Evolutionary conservation across 2,329 filamentous ascomycete species (phyloP).

Genomic region (Xylariales sp.): DNA sequence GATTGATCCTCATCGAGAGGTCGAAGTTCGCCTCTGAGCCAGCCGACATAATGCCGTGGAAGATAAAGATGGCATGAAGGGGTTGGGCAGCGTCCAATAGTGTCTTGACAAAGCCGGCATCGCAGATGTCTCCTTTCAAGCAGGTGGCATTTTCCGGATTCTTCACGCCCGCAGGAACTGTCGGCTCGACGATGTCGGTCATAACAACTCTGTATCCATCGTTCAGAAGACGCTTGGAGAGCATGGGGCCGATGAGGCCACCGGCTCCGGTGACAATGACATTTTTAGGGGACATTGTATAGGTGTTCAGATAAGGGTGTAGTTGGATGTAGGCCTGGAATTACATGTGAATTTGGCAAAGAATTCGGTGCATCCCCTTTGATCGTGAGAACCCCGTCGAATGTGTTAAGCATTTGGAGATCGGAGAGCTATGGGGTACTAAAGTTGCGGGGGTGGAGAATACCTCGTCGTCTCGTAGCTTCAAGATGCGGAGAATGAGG

Average conservation of each 20-base stretch:
- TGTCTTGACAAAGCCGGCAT: constrained; percentile 22
- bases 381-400: no score
- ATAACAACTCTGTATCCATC: constrained; percentile 34
- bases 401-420: no score
- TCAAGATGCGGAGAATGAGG: no score
- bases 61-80: constrained; percentile 52
- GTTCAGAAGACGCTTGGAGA: constrained; percentile 36
- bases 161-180: constrained; percentile 41
- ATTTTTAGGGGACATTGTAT: constrained; percentile 19
- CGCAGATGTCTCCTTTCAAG: constrained; percentile 45
- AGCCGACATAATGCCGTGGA: constrained; percentile 65
- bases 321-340: no score
- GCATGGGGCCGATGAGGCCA: constrained; percentile 29
- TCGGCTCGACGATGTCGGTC: constrained; percentile 52
- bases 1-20: constrained; percentile 34
- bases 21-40: constrained; percentile 34
- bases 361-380: no score
- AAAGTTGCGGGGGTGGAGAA: no score
- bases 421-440: no score
- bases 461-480: no score
- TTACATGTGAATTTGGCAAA: no score
- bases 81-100: constrained; percentile 36
- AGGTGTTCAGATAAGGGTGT: no score
- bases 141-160: constrained; percentile 45
- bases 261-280: constrained; percentile 31